A percentile compares a stretch with the other conserved stretches of the same genome.
phyloP scores from a whole-genome alignment of 768 basidiomycete genomes.

The Chalciporus sphaerocephalus region DNA sequence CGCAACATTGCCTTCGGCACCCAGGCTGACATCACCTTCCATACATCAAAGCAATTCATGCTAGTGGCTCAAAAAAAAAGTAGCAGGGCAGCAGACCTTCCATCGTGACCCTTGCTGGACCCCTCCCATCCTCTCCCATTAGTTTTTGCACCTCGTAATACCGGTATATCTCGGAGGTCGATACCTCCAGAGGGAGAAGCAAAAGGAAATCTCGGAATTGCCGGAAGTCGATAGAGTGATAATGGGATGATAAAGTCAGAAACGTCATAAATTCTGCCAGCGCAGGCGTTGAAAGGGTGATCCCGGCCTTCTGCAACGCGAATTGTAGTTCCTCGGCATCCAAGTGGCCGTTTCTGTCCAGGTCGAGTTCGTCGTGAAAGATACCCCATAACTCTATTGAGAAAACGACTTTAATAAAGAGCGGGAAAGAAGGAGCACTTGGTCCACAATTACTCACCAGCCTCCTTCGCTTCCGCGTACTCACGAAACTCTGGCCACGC shows the following conservation, averaged over 20 bases:
- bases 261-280: slow-evolving; percentile 77
- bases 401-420: slow-evolving; percentile 9
- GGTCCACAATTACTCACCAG: slow-evolving; percentile 49
- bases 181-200: slow-evolving; percentile 76
- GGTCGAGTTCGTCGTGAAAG: slow-evolving; percentile 86
- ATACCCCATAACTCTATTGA: slow-evolving; percentile 80
- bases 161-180: slow-evolving; percentile 79
- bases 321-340: slow-evolving; percentile 58
- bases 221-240: slow-evolving; percentile 68
- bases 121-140: slow-evolving; percentile 71
- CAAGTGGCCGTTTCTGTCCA: slow-evolving; percentile 81
- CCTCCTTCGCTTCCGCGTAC: slow-evolving; percentile 79
- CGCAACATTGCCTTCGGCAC: slow-evolving; percentile 68
- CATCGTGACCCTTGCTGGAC: slow-evolving; percentile 79
- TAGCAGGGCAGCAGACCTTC: slow-evolving; percentile 55
- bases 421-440: slow-evolving; percentile 10
- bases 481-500: slow-evolving; percentile 68
- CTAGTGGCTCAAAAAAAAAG: slow-evolving; percentile 14
- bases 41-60: slow-evolving; percentile 24
- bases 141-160: slow-evolving; percentile 71
- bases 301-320: slow-evolving; percentile 72
- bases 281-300: slow-evolving; percentile 63
- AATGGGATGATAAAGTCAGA: slow-evolving; percentile 67
- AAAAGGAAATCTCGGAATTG: slow-evolving; percentile 91
- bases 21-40: slow-evolving; percentile 72